These are phyloP conservation scores for Sarocladiaceae sp. DNA, from an alignment of 2,329 filamentous ascomycete species.

Conservation along the genomic window DNA sequence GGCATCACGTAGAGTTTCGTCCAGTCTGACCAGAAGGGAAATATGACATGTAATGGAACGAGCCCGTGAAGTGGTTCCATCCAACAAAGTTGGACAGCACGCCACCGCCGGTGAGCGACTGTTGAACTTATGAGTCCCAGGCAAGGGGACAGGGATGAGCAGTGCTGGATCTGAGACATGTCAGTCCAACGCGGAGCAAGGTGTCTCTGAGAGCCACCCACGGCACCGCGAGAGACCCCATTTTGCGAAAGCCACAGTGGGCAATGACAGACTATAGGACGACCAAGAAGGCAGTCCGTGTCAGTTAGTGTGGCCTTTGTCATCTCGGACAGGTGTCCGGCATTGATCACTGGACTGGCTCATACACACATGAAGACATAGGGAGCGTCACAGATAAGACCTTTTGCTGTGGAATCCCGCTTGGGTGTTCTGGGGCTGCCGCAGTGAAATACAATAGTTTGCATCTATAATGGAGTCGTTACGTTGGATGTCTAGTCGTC, in stretches of 20 bases:
- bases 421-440: too few relatives aligned
- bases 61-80: too few relatives aligned
- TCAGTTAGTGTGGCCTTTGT: background rate
- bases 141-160: slow-evolving; percentile 1
- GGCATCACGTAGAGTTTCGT: too few relatives aligned
- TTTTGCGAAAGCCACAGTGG: background rate
- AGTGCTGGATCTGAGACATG: slow-evolving; percentile 9
- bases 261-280: background rate
- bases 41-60: too few relatives aligned
- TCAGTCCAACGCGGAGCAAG: slow-evolving; percentile 5
- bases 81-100: background rate
- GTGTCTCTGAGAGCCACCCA: background rate
- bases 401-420: too few relatives aligned
- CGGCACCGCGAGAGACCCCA: background rate
- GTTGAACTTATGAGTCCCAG: background rate
- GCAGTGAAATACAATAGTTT: too few relatives aligned
- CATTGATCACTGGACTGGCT: background rate
- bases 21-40: too few relatives aligned
- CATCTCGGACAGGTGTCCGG: background rate
- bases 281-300: background rate
- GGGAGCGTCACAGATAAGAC: background rate
- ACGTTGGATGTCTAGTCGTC: too few relatives aligned
- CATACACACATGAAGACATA: background rate
- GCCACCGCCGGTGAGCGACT: background rate
- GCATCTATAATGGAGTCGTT: too few relatives aligned